Conservation (phyloP, 371 early-diverging fungal genomes). For the Phascolomyces articulosus region DNA sequence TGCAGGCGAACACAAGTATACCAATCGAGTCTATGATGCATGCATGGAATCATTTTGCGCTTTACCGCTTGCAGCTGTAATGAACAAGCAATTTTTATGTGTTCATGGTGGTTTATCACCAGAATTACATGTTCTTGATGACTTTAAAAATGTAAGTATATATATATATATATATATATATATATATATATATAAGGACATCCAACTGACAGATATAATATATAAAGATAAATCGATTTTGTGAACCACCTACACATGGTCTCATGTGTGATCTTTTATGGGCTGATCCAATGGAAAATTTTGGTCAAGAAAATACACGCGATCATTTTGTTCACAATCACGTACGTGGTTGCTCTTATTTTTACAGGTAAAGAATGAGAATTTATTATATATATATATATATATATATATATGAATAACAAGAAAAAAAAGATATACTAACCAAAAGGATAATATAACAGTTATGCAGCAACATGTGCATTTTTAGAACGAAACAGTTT, state of each 20-base stretch:
- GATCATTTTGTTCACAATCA: constrained; percentile 85
- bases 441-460: constrained; percentile 18
- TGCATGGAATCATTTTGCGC: constrained; percentile 93
- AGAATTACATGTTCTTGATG: constrained; percentile 84
- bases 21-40: constrained; percentile 90
- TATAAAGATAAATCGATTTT: constrained; percentile 86
- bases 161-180: background rate
- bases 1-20: constrained; percentile 88
- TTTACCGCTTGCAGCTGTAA: constrained; percentile 93
- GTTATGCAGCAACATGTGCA: constrained; percentile 86
- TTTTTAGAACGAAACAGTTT: constrained; percentile 95
- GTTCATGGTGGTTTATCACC: constrained; percentile 99
- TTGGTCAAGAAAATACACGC: constrained; percentile 77
- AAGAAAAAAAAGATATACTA: too few relatives aligned
- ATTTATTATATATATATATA: background rate
- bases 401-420: too few relatives aligned
- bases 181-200: background rate
- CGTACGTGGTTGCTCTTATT: constrained; percentile 96
- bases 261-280: constrained; percentile 97
- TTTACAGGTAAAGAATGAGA: constrained; percentile 65
- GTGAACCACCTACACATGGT: constrained; percentile 95
- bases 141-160: constrained; percentile 69
- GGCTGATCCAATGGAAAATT: constrained; percentile 97
- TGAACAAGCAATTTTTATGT: constrained; percentile 97
- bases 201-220: too few relatives aligned